phyloP scores from a whole-genome alignment of 345 rosid species.

The Lagerstroemia speciosa region DNA sequence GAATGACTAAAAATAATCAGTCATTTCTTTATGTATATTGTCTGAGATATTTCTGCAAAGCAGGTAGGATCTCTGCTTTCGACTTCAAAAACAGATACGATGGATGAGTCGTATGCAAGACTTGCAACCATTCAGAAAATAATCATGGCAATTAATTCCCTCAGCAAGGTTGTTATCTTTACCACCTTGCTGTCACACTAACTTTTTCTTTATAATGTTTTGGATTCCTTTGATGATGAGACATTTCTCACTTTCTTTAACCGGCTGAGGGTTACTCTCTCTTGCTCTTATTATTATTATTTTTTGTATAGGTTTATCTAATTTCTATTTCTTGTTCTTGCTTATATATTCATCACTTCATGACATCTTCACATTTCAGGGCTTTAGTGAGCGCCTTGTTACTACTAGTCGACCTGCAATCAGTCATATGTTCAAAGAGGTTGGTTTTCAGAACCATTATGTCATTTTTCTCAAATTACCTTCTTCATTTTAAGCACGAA shows the following conservation, averaged over 20 bases:
- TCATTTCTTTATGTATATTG: conserved; percentile 2
- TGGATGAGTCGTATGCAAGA: conserved; percentile 47
- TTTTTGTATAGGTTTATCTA: not conserved
- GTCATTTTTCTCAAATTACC: not conserved
- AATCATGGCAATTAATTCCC: conserved; percentile 82
- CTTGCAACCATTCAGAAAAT: conserved; percentile 56
- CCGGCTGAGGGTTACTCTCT: not conserved
- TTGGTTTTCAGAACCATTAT: conserved; percentile 18
- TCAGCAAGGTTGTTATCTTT: conserved; percentile 72
- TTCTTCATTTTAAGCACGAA: not conserved
- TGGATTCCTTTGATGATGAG: not conserved
- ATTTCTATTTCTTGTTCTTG: not conserved
- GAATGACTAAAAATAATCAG: not conserved
- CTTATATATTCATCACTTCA: not conserved
- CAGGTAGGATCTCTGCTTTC: conserved; percentile 65
- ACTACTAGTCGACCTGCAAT: conserved; percentile 78
- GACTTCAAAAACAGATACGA: conserved; percentile 33
- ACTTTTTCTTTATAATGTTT: not conserved
- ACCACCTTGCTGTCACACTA: not conserved
- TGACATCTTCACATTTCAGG: conserved; percentile 39
- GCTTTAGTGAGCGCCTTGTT: conserved; percentile 87
- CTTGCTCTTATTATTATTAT: not conserved
- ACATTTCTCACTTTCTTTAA: not conserved
- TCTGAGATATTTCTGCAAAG: conserved; percentile 17
- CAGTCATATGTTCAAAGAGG: conserved; percentile 94